Conservation (phyloP, 2,329 filamentous ascomycete genomes). For the Scedosporium boydii region DNA sequence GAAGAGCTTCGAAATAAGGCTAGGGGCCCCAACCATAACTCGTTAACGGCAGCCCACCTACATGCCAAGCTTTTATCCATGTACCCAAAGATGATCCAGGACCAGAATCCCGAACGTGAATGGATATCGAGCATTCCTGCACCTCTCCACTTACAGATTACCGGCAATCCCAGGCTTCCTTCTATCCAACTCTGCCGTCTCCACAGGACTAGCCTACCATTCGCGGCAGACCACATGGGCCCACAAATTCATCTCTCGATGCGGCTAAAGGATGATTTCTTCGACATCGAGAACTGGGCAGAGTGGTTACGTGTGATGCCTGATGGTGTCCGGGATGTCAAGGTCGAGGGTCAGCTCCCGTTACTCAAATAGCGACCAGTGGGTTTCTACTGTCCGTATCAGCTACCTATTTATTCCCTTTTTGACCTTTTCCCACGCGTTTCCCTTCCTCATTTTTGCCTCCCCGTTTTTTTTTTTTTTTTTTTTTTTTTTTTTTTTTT, state of each 20-base stretch:
- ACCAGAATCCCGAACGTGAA: slow-evolving; percentile 37
- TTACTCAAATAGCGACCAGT: slow-evolving; percentile 5
- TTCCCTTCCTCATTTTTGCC: too few relatives aligned
- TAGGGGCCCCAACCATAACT: slow-evolving; percentile 27
- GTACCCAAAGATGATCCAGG: slow-evolving; percentile 42
- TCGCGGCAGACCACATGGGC: slow-evolving; percentile 32
- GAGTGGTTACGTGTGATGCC: slow-evolving; percentile 52
- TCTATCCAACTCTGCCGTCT: slow-evolving; percentile 46
- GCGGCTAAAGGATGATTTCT: slow-evolving; percentile 38
- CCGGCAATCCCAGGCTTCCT: slow-evolving; percentile 41
- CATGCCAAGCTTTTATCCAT: slow-evolving; percentile 42
- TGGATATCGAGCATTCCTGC: slow-evolving; percentile 39
- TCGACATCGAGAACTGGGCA: slow-evolving; percentile 44
- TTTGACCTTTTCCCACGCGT: too few relatives aligned
- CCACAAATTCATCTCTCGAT: slow-evolving; percentile 41
- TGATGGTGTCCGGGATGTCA: slow-evolving; percentile 44
- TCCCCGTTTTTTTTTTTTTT: too few relatives aligned
- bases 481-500: too few relatives aligned
- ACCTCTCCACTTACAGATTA: slow-evolving; percentile 46
- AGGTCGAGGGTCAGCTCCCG: slow-evolving; percentile 41
- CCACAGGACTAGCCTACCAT: slow-evolving; percentile 29
- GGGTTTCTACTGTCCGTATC: background rate
- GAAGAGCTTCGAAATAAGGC: slow-evolving; percentile 40
- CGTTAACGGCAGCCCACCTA: slow-evolving; percentile 42
- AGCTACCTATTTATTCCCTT: too few relatives aligned